Base-by-base conservation (phyloP, 1,284 basidiomycete genomes). In the Fomitopsis betulina region DNA sequence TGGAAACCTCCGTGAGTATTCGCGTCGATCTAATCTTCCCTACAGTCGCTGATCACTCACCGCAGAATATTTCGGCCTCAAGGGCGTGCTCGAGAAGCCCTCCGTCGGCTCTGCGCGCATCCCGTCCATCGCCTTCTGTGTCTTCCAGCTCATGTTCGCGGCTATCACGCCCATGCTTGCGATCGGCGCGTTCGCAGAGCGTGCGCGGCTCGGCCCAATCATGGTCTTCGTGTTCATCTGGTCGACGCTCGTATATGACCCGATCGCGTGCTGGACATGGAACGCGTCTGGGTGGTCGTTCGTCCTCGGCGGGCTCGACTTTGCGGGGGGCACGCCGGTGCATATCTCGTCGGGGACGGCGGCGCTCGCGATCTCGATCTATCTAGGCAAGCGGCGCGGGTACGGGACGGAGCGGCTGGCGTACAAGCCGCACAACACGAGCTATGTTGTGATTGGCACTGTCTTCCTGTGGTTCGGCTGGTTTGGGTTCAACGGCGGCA, bases 381-480 rank as follows among this genome's bases (percentile, higher is more conserved):
- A 93, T 75, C 87, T 99, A 54, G 96, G 95, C 58, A 93, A 85
- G 67, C 85, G 96, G 59, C 82, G 91, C 35, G 96, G 96, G 3
- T 98, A 96, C 71, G 96, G 96, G 30, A 96, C 95, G 2, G 91
- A 94, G 68, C 84, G 91, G 35, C 84, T 95, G 38, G 91, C 93
- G 1, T 91, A 94, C 84, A 93, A 95, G 78, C 87, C 92, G 6
- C 85, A 93, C 73, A 93, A 92, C 72, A 91, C 89, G 2, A 86
- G 87, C 45, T 94, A 96, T 72, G 92, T 98, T 64, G 80, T 98
- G 55, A 79, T 99, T 57, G 96, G 96, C 54, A 98, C 96, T 0
- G 85, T 88, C 13, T 86, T 98, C 75, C 91, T 98, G 58, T 98
- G 95, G 96, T 95, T 97, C 68, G 96, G 95, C n/a, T 98, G 96